A percentile compares a stretch with the other conserved stretches of the same genome.
Conservation (phyloP, 2,329 filamentous ascomycete genomes). For the Chaetothyriales sp. region DNA sequence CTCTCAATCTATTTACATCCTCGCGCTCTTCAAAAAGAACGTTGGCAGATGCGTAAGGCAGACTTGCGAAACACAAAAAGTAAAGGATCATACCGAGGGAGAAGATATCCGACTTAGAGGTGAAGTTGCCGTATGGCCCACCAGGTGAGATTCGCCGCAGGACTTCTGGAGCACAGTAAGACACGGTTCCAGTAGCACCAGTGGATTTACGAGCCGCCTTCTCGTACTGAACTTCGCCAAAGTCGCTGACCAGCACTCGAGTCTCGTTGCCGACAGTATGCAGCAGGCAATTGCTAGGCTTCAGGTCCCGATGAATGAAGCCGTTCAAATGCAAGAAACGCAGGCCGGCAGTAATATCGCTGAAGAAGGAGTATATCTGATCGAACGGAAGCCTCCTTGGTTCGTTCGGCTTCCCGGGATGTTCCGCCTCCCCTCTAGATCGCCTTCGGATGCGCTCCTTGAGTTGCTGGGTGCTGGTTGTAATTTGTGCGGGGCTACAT, state of each 20-base stretch:
- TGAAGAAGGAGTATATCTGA: conserved; percentile 93
- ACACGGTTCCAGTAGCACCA: conserved; percentile 88
- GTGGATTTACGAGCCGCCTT: conserved; percentile 74
- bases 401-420: conserved; percentile 19
- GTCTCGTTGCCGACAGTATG: conserved; percentile 60
- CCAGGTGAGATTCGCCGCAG: conserved; percentile 48
- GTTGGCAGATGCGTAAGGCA: conserved; percentile 78
- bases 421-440: conserved; percentile 55
- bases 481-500: conserved; percentile 51
- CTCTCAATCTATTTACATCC: conserved; percentile 70
- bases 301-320: conserved; percentile 92
- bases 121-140: conserved; percentile 81
- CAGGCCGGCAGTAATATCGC: conserved; percentile 82
- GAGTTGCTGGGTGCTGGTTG: conserved; percentile 62
- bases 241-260: conserved; percentile 85
- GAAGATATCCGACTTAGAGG: conserved; percentile 95
- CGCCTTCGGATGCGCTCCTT: conserved; percentile 75
- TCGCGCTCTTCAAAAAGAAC: conserved; percentile 81
- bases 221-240: conserved; percentile 86
- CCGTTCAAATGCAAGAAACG: conserved; percentile 80
- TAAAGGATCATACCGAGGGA: conserved; percentile 96
- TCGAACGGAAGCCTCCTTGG: conserved; percentile 58
- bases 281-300: conserved; percentile 87
- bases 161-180: conserved; percentile 93
- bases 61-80: conserved; percentile 85